Evolutionary conservation across 108 stramenopile genomes (phyloP).

Genomic region (Nannochloropsis granulata): DNA sequence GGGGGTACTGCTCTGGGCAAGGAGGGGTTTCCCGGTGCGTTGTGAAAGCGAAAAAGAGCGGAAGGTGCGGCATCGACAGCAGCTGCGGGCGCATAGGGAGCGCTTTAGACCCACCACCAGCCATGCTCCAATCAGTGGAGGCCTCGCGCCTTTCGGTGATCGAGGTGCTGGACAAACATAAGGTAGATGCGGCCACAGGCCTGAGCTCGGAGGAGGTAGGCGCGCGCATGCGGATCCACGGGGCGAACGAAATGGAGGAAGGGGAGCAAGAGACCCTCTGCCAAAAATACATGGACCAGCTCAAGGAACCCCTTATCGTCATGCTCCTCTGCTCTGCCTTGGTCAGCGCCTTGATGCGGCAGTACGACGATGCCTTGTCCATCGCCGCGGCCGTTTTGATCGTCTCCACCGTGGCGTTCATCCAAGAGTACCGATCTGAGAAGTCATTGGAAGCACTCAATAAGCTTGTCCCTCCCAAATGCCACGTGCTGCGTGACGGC

Average conservation of each 20-base stretch:
- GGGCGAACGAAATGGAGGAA: slow-evolving; percentile 25
- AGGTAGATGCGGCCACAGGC: background rate
- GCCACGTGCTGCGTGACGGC: slow-evolving; percentile 66
- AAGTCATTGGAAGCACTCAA: slow-evolving; percentile 63
- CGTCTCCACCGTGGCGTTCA: slow-evolving; percentile 74
- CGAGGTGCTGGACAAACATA: background rate
- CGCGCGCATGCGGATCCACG: background rate
- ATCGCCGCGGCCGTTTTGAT: slow-evolving; percentile 79
- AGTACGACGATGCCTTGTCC: slow-evolving; percentile 71
- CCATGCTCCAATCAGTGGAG: background rate
- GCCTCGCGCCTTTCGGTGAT: background rate
- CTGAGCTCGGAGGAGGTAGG: background rate
- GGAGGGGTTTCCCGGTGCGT: no score
- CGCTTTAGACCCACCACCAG: background rate
- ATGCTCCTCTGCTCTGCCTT: slow-evolving; percentile 64
- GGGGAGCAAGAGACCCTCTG: slow-evolving; percentile 29
- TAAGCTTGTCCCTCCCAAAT: slow-evolving; percentile 63
- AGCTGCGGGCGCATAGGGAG: no score
- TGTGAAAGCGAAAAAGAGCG: no score
- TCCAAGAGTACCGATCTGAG: slow-evolving; percentile 87
- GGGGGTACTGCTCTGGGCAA: no score
- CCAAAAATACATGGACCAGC: slow-evolving; percentile 48
- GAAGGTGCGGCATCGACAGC: no score
- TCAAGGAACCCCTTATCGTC: slow-evolving; percentile 84
- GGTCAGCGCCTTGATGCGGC: slow-evolving; percentile 60